phyloP scores from a whole-genome alignment of 805 yeast species.

The Candida schatavii region DNA sequence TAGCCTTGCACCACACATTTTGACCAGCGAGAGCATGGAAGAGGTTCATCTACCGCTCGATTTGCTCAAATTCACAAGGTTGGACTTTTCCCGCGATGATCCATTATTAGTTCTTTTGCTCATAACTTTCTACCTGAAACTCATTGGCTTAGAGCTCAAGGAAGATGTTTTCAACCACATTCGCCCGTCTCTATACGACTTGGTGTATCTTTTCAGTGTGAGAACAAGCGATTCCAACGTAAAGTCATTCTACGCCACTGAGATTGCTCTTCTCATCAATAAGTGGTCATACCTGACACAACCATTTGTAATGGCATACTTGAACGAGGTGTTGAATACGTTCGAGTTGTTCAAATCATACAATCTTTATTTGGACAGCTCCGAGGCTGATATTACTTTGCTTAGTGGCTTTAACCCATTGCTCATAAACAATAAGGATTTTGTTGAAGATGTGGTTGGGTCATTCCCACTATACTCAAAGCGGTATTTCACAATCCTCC shows the following conservation, averaged over 20 bases:
- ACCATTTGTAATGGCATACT: slow-evolving; percentile 4
- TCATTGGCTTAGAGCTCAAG: slow-evolving; percentile 10
- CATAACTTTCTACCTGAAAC: slow-evolving; percentile 22
- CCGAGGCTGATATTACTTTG: slow-evolving; percentile 19
- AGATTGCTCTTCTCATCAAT: slow-evolving; percentile 19
- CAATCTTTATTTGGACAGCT: slow-evolving; percentile 14
- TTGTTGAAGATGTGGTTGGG: slow-evolving; percentile 8
- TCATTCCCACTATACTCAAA: slow-evolving; percentile 13
- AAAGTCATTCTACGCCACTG: slow-evolving; percentile 12
- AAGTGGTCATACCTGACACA: slow-evolving; percentile 16
- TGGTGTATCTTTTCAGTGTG: slow-evolving; percentile 6
- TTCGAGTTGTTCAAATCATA: slow-evolving; percentile 17
- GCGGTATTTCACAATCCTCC: slow-evolving; percentile 23
- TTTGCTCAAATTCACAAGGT: slow-evolving; percentile 10
- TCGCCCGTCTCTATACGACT: slow-evolving; percentile 7
- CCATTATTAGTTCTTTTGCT: slow-evolving; percentile 23
- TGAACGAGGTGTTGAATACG: slow-evolving; percentile 8
- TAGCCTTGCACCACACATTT: slow-evolving; percentile 11
- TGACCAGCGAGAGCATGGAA: slow-evolving; percentile 1
- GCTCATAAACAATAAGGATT: slow-evolving; percentile 10
- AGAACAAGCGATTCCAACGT: slow-evolving; percentile 11
- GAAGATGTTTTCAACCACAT: slow-evolving; percentile 5
- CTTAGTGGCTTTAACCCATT: slow-evolving; percentile 18
- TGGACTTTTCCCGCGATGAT: slow-evolving; percentile 21
- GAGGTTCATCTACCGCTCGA: slow-evolving; percentile 1